Evolutionary conservation across 441 rosid genomes (phyloP).

Genomic region (Erodium moschatum): DNA sequence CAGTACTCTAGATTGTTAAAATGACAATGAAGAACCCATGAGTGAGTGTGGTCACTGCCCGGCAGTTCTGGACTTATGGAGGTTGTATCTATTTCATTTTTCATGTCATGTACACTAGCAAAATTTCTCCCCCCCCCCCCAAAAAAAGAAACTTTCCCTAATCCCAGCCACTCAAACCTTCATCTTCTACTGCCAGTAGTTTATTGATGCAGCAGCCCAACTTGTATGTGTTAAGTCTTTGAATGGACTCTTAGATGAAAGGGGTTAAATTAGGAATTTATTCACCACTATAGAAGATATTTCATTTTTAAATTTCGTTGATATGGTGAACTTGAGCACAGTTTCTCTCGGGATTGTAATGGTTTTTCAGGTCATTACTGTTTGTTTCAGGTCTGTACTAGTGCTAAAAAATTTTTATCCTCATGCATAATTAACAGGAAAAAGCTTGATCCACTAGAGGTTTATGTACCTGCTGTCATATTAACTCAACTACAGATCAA

Average conservation of each 20-base stretch:
- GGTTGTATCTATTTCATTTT: too few species aligned
- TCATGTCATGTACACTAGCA: too few species aligned
- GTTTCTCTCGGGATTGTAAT: not conserved
- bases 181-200: conserved; percentile 2
- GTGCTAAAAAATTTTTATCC: too few species aligned
- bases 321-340: not conserved
- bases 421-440: conserved; percentile 34
- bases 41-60: too few species aligned
- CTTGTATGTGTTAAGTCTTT: not conserved
- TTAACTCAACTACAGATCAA: conserved; percentile 56
- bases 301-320: not conserved
- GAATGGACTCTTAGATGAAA: not conserved
- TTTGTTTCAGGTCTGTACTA: not conserved
- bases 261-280: not conserved
- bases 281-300: too few species aligned
- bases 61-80: too few species aligned
- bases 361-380: conserved; percentile 1
- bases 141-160: too few species aligned
- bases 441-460: conserved; percentile 70
- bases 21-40: too few species aligned
- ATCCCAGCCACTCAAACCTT: not conserved
- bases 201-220: not conserved
- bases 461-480: conserved; percentile 67
- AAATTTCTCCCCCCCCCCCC: too few species aligned
- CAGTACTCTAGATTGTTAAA: too few species aligned